phyloP scores from a whole-genome alignment of 345 rosid species.

The Hypericum perforatum region DNA sequence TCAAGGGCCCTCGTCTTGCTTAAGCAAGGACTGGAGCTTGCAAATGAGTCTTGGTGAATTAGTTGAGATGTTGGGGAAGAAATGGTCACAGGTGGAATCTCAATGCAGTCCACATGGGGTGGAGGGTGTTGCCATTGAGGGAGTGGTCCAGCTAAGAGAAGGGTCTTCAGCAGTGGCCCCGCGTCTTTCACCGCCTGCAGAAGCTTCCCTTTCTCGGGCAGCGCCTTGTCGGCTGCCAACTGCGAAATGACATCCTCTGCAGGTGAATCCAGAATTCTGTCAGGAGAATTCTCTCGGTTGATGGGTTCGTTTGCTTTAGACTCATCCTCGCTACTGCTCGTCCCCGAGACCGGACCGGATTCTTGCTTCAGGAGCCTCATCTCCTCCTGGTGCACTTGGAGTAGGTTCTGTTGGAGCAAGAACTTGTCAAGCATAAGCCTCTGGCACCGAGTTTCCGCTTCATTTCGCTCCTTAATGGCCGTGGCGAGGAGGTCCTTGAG shows the following conservation, averaged over 20 bases:
- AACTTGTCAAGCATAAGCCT: constrained; percentile 4
- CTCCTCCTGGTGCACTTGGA: not conserved
- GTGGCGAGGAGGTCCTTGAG: constrained; percentile 2
- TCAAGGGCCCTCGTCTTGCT: constrained; percentile 30
- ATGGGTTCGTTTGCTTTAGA: not conserved
- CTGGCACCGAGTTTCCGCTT: constrained; percentile 2
- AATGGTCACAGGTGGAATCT: constrained; percentile 55
- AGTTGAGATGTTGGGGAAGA: constrained; percentile 25
- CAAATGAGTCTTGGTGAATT: constrained; percentile 24
- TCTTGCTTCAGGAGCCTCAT: not conserved
- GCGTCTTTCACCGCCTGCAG: constrained; percentile 62
- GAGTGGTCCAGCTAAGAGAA: constrained; percentile 62
- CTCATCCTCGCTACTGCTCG: not conserved
- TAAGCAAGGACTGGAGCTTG: constrained; percentile 11
- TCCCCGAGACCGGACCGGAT: not conserved
- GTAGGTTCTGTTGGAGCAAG: not conserved
- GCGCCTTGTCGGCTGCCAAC: constrained; percentile 28
- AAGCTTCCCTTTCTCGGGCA: constrained; percentile 61
- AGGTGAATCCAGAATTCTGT: no score
- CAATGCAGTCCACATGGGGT: constrained; percentile 44
- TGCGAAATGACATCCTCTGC: constrained; percentile 14
- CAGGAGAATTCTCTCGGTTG: not conserved
- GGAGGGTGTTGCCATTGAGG: constrained; percentile 83
- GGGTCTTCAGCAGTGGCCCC: constrained; percentile 59
- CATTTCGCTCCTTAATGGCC: constrained; percentile 3